Base-by-base conservation (phyloP, 2,329 filamentous ascomycete genomes). In the Didymella keratinophila region DNA sequence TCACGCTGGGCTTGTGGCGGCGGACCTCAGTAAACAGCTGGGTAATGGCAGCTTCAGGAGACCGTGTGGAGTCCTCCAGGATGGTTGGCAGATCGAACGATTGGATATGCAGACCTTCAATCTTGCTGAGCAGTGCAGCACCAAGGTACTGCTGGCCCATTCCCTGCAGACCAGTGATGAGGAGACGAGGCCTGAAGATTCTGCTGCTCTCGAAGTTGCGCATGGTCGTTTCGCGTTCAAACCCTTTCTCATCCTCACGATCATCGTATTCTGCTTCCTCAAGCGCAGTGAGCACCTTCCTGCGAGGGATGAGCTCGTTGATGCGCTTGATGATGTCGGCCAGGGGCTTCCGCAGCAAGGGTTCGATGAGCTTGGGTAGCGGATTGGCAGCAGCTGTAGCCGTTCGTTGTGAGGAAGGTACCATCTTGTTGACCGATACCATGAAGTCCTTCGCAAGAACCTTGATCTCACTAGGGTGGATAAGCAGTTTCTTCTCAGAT, bases 141-240 rank as follows among this genome's bases (percentile, higher is more conserved):
- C 92, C 88, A 37, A 99, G 82, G 70, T 99, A 97, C 47, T 89
- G 86, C 74, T 99, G 96, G 0, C 96, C 95, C 94, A 98, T 98
- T 10, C 95, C 95, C 43, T 87, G 83, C 10, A 83, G 75, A n/a
- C 95, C 95, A 41, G 87, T 86, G 55, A 99, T 89, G 28, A 99
- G 84, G 52, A 98, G 82, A 43, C 95, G 85, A 9, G 95, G 96
- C 18, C 95, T 86, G 80, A 96, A 99, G 23, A 97, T 86, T 36
- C 94, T 88, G 21, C 91, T 90, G 48, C 87, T 88, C 69, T 98
- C 93, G 75, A 99, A 98, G 34, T 73, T 76, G 58, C 86, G 82
- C 71, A 87, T 82, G 74, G 89, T 86, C 21, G 87, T 89, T 77
- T 99, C 95, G 52, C 92, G 87, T 32, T 89, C 88, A 74, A 99